Evolutionary conservation across 2,329 filamentous ascomycete species (phyloP), one percentile per base, ranked within the genome.

Genomic region (Akanthomyces muscarius): DNA sequence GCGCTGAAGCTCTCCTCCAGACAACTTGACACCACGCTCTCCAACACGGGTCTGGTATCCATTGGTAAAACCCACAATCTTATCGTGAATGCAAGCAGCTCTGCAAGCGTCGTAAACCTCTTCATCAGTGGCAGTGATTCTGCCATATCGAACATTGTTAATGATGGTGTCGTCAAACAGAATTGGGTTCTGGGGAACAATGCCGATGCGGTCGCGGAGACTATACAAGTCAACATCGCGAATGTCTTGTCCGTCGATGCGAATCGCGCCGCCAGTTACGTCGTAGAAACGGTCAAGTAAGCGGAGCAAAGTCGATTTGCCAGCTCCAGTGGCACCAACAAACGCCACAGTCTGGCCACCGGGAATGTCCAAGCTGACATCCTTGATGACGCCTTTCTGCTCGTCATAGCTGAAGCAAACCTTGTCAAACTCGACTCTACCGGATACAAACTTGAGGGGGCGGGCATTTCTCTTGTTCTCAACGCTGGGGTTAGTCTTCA

Each of bases 1-100:
- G 53, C 87, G 83, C 68, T 89, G 87, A 6, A 88, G 74, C 70
- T 89, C 86, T 28, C 87, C 87, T 1, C 87, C 87, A 4, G 86
- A 89, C 2, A 89, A 75, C 76, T 86, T 86, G 59, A 80, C 81
- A 64, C 8, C 61, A 53, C 64, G 61, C 63, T 65, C 60, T 33
- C 62, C 62, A 4, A 65, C 58, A 47, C 56, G 62, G 3, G 63
- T 64, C 23, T 64, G 36, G 50, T 66, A 64, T 56, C 66, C 63
- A 13, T 64, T 48, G 51, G 79, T 78, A 68, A 85, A 86, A 1
- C 76, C 73, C 66, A 80, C 70, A 67, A 86, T 85, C 68, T 84
- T 83, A 68, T 86, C 83, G 67, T 86, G 84, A 30, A 86, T 83
- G 58, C 79, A 81, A 23, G 84, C 84, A 3, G 82, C 82, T 61